These are phyloP conservation scores for Pontederia paniculata DNA, from an alignment of 176 grass and related monocot genomes.

Conservation along the genomic window DNA sequence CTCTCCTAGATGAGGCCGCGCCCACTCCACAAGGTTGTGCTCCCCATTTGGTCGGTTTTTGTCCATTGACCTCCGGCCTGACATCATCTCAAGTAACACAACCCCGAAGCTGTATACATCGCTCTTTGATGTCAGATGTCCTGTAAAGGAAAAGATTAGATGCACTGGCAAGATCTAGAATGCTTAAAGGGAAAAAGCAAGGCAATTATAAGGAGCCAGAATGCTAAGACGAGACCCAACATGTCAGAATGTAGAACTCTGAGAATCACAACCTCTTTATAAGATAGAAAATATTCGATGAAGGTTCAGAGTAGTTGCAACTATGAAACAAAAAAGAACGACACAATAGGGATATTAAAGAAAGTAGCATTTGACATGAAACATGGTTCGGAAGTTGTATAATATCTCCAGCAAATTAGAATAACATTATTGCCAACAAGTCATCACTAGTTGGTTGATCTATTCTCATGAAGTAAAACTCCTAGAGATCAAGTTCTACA, in stretches of 20 bases:
- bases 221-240: too few species aligned
- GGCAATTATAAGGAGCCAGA: too few species aligned
- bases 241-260: too few species aligned
- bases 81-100: conserved; percentile 77
- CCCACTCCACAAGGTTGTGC: conserved; percentile 82
- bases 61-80: conserved; percentile 67
- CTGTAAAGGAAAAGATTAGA: conserved; percentile 26
- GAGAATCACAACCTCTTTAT: too few species aligned
- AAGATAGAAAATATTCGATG: not conserved
- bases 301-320: not conserved
- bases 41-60: conserved; percentile 79
- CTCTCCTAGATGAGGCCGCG: conserved; percentile 43
- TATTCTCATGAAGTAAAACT: too few species aligned
- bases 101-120: conserved; percentile 74
- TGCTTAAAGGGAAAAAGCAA: not conserved
- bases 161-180: conserved; percentile 7
- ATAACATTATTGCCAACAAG: too few species aligned
- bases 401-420: not conserved
- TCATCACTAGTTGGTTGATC: too few species aligned
- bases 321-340: not conserved
- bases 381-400: not conserved
- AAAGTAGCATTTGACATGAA: not conserved
- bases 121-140: conserved; percentile 77
- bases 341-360: not conserved
- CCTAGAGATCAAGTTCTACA: not conserved